A percentile compares a stretch with the other conserved stretches of the same genome.
Conservation (phyloP, 768 basidiomycete genomes). For the Collybia sp. region DNA sequence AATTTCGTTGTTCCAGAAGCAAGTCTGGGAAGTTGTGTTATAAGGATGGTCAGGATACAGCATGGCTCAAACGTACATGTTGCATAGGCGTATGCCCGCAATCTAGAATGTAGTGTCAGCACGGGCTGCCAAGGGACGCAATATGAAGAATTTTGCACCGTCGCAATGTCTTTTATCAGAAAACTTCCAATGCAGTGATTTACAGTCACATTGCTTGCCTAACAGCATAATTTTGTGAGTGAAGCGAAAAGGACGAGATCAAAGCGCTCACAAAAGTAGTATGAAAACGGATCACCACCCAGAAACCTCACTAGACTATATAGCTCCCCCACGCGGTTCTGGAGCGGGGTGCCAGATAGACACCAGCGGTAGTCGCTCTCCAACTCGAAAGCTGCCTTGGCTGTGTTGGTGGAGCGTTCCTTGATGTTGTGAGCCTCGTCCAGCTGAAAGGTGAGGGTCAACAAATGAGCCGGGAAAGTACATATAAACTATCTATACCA, state of each 20-base stretch:
- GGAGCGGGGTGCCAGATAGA: conserved; percentile 92
- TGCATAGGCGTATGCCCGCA: conserved; percentile 86
- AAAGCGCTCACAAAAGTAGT: conserved; percentile 73
- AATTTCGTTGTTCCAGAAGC: conserved; percentile 97
- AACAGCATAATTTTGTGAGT: not conserved
- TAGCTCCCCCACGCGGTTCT: conserved; percentile 97
- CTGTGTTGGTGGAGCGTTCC: conserved; percentile 90
- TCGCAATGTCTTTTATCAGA: conserved; percentile 79
- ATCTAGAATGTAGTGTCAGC: conserved; percentile 33
- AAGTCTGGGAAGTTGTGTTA: conserved; percentile 49
- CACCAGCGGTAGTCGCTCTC: conserved; percentile 86
- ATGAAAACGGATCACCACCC: conserved; percentile 89
- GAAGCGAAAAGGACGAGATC: not conserved
- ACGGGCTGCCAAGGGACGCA: not conserved
- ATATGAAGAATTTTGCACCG: conserved; percentile 35
- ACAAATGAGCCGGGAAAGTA: not conserved
- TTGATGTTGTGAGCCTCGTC: conserved; percentile 99
- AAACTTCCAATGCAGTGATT: conserved; percentile 94
- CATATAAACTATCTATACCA: conserved; percentile 41
- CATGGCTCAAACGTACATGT: conserved; percentile 37
- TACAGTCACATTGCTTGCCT: conserved; percentile 93
- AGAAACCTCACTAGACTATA: conserved; percentile 93
- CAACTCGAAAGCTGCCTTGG: conserved; percentile 94
- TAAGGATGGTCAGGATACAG: conserved; percentile 1
- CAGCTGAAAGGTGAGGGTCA: conserved; percentile 38